Evolutionary conservation across 192 early-diverging fungal genomes (phyloP).

Genomic region (Backusella tuberculispora): DNA sequence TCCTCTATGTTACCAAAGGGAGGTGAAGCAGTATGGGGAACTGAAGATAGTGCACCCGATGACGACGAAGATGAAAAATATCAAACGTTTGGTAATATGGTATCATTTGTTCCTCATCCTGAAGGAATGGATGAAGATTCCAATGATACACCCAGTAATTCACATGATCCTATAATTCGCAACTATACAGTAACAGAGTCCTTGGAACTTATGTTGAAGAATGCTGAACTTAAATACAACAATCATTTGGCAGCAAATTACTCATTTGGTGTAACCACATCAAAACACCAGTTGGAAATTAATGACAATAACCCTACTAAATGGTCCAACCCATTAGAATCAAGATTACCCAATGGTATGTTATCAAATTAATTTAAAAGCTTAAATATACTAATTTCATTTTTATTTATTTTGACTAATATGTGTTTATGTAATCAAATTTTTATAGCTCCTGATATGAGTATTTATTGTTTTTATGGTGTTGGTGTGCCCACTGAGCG

Average conservation of each 20-base stretch:
- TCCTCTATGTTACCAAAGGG: slow-evolving; percentile 86
- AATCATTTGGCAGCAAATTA: slow-evolving; percentile 61
- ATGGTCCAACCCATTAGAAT: slow-evolving; percentile 85
- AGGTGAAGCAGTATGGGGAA: slow-evolving; percentile 82
- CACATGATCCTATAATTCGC: slow-evolving; percentile 9
- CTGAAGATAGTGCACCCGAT: slow-evolving; percentile 68
- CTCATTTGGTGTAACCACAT: slow-evolving; percentile 65
- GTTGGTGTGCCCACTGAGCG: slow-evolving; percentile 79
- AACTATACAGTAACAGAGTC: slow-evolving; percentile 48
- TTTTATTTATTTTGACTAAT: background rate
- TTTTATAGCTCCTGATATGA: slow-evolving; percentile 67
- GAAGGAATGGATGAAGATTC: background rate
- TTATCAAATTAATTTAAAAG: no score
- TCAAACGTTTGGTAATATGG: slow-evolving; percentile 59
- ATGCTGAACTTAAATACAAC: slow-evolving; percentile 52
- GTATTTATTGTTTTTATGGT: slow-evolving; percentile 85
- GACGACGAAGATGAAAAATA: slow-evolving; percentile 52
- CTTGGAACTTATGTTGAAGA: slow-evolving; percentile 58
- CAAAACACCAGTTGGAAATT: slow-evolving; percentile 60
- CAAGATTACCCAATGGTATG: slow-evolving; percentile 41
- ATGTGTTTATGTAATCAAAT: background rate
- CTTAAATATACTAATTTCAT: no score
- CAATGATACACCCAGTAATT: background rate
- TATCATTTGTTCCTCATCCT: slow-evolving; percentile 48
- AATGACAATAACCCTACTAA: slow-evolving; percentile 61